Evolutionary conservation across 345 rosid species (phyloP).

Genomic region (Rhizophora mangle): DNA sequence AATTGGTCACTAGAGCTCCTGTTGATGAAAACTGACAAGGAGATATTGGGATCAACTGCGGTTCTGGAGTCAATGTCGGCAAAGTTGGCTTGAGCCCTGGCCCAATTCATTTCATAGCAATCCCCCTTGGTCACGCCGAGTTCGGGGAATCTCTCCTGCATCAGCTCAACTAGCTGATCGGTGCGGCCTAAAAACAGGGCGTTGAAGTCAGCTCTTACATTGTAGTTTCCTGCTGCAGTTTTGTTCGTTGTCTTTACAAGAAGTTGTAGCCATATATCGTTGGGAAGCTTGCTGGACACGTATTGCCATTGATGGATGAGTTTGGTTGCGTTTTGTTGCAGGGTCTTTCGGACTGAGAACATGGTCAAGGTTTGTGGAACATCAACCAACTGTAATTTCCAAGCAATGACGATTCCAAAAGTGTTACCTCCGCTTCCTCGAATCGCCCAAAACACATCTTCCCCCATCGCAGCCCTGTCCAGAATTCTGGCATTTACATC

Average conservation of each 20-base stretch:
- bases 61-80: neutral
- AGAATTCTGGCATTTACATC: neutral
- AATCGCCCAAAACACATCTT: neutral
- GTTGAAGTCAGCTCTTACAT: neutral
- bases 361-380: constrained; percentile 8
- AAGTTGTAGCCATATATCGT: neutral
- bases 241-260: neutral
- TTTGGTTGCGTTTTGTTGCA: constrained; percentile 11
- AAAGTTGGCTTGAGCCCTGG: neutral
- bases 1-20: neutral
- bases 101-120: constrained; percentile 3
- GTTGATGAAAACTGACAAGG: neutral
- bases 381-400: constrained; percentile 12
- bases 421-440: neutral
- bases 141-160: constrained; percentile 28
- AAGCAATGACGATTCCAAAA: constrained; percentile 4
- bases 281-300: neutral
- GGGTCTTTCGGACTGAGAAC: constrained; percentile 2
- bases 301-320: constrained; percentile 12
- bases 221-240: neutral
- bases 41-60: neutral
- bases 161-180: constrained; percentile 17
- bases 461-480: constrained; percentile 1
- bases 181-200: constrained; percentile 23
- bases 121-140: constrained; percentile 35